phyloP scores from a whole-genome alignment of 257 asterid species.

The Nicotiana otophora region DNA sequence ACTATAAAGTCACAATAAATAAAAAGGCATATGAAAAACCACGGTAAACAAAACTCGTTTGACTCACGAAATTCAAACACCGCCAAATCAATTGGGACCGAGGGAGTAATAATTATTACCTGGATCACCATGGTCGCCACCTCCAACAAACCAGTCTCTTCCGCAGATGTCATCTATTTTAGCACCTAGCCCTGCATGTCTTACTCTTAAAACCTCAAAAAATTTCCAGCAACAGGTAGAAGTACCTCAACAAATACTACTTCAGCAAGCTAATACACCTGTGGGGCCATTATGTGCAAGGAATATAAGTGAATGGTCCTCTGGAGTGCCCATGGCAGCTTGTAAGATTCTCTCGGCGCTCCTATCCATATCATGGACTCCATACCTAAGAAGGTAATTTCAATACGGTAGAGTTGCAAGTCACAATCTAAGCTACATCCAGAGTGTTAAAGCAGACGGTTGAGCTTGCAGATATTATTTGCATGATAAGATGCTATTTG shows the following conservation, averaged over 20 bases:
- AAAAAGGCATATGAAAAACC: no score
- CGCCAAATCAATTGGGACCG: no score
- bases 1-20: no score
- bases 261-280: constrained; percentile 34
- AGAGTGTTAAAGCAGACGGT: not conserved
- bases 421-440: constrained; percentile 7
- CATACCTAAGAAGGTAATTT: constrained; percentile 45
- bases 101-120: constrained; percentile 35
- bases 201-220: constrained; percentile 4
- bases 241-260: constrained; percentile 1
- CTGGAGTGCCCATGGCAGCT: constrained; percentile 63
- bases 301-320: constrained; percentile 60
- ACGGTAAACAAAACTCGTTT: no score
- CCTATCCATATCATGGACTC: constrained; percentile 54
- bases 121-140: constrained; percentile 93
- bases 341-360: constrained; percentile 65
- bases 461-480: not conserved
- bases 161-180: constrained; percentile 79
- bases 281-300: constrained; percentile 98
- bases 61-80: no score
- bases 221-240: constrained; percentile 3
- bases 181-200: constrained; percentile 66
- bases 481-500: not conserved
- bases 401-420: not conserved
- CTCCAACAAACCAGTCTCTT: constrained; percentile 65